Base-by-base conservation (phyloP, 2,329 filamentous ascomycete species). In the Sclerotinia nivalis region DNA sequence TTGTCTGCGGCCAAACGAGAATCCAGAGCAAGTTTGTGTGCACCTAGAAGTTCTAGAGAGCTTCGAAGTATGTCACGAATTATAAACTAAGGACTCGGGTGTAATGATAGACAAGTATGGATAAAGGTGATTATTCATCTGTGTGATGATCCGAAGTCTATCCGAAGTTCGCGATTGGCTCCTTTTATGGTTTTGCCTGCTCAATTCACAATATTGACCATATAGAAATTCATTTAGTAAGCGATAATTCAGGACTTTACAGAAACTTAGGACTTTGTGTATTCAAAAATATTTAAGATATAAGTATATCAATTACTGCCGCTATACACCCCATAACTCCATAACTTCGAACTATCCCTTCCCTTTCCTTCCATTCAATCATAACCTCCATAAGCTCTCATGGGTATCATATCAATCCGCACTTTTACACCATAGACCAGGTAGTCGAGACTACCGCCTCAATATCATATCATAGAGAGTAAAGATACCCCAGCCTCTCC, bases 381-480 rank as follows among this genome's bases (percentile, higher is more conserved):
- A 37, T 25, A 64, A 6, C 22, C 22, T 49, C 22, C n/a, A 62
- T 34, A 62, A 31, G 12, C 9, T 34, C 66, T 20, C 25, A 43
- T 43, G 56, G 66, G 66, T 68, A 68, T 68, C 66, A 54, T 54
- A 40, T 15, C 34, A 68, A 49, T 52, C 10, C 55, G n/a, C 18
- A 37, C 55, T 43, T 50, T 25, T 20, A 22, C 31, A 13, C 60
- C 31, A 13, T 43, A 28, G 6, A 25, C 13, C 60, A 43, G 25
- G 20, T 49, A 64, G 22, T 6, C 34, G n/a, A 15, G 31, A 52
- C 4, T 52, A 37, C 22, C 13, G 8, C 47, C 61, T 15, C 47
- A 52, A 37, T 52, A 28, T 37, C 47, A 50, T 52, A 9, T 25
- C 31, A 64, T 28, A 13, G 20, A n/a, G 3, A 62, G 45, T 22